Percentiles rank a stretch among this genome's conserved stretches.
Evolutionary conservation across 345 rosid species (phyloP).

Genomic region (Acer negundo): DNA sequence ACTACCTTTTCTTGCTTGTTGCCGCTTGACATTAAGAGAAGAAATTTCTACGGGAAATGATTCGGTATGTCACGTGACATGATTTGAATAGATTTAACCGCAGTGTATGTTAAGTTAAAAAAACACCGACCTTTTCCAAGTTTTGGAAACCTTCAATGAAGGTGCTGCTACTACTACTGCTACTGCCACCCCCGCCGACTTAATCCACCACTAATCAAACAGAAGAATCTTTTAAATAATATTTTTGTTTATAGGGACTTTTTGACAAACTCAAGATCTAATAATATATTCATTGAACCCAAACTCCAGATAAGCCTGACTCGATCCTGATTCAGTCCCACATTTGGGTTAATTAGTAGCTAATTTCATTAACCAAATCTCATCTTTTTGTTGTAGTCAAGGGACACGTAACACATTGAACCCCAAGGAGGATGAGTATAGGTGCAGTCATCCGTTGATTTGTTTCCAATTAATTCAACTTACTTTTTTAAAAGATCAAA

Average conservation of each 20-base stretch:
- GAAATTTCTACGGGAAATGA: not conserved
- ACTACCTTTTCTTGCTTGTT: too few species aligned
- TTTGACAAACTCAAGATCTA: not conserved
- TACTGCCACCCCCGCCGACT: not conserved
- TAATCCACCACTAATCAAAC: not conserved
- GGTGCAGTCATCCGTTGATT: too few species aligned
- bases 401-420: not conserved
- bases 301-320: not conserved
- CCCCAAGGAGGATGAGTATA: too few species aligned
- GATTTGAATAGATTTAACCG: too few species aligned
- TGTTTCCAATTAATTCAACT: not conserved
- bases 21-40: not conserved
- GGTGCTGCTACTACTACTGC: not conserved
- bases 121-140: not conserved
- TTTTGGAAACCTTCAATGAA: not conserved
- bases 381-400: not conserved
- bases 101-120: too few species aligned
- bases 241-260: not conserved
- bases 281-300: not conserved
- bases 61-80: too few species aligned
- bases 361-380: not conserved
- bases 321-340: not conserved
- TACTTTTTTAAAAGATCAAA: not conserved
- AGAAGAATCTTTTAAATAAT: slow-evolving; percentile 4
- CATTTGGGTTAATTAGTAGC: not conserved